Base-by-base conservation (phyloP, 352 stramenopile genomes). In the Pilasporangium apinafurcum region DNA sequence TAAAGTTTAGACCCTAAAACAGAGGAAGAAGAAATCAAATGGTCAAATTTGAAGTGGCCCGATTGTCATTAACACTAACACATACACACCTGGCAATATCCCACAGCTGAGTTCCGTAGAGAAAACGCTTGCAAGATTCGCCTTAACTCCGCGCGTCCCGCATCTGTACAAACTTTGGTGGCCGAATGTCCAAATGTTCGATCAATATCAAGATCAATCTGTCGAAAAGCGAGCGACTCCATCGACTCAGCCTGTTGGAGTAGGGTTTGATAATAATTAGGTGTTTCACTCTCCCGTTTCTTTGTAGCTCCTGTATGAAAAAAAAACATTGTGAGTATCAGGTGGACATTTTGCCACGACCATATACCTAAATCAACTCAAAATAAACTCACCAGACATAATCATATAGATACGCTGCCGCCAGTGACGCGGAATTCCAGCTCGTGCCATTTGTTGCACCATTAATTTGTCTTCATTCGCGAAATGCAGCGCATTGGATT, bases 131-230 rank as follows among this genome's bases (percentile, higher is more conserved):
- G 66, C 8, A 96, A 60, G 29, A 96, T 65, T 0, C 83, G 78
- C 3, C 75, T 62, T 17, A 96, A 43, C 32, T 59, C 64, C 7
- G 53, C 48, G 10, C 70, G 70, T 3, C 78, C 79, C 31, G 59
- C 50, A 8, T 79, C 58, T 5, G 74, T 82, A 37, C 63, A 71
- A 32, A 90, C 73, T 8, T 68, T 77, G 6, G 78, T 87, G 18
- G 59, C 59, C 0, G 77, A 87, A 37, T 87, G 69, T 2, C 80
- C 77, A 58, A 94, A 94, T 12, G 83, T 94, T 12, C 83, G 75
- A 49, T 89, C 75, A 53, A 91, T 90, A 45, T 94, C 83, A 16
- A 94, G 59, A 21, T 94, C 80, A 49, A 94, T 94, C 44, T 94
- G 83, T 2, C 75, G 68, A 35, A 92, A 92, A 10, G 74, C 51